Evolutionary conservation across 768 basidiomycete species (phyloP).

Genomic region (Cyclocybe cylindracea): DNA sequence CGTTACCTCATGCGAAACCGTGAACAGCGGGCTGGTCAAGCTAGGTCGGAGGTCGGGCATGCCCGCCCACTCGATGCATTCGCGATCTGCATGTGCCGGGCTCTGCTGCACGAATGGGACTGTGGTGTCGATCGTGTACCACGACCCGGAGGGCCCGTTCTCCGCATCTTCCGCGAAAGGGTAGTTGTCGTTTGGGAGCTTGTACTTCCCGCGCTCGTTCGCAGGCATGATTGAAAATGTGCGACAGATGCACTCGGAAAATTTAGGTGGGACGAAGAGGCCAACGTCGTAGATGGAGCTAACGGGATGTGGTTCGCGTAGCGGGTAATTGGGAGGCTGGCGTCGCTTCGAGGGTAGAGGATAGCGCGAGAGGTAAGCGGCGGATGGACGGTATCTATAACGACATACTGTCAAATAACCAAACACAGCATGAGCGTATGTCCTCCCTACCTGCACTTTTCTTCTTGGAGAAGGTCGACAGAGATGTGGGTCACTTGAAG

Average conservation of each 20-base stretch:
- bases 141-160: conserved; percentile 35
- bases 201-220: conserved; percentile 45
- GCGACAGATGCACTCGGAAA: conserved; percentile 26
- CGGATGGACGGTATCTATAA: conserved; percentile 41
- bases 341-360: conserved; percentile 54
- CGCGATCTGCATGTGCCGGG: conserved; percentile 21
- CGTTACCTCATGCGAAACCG: conserved; percentile 52
- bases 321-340: conserved; percentile 67
- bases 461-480: conserved; percentile 61
- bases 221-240: conserved; percentile 53
- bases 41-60: conserved; percentile 43
- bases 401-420: background rate
- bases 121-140: conserved; percentile 59
- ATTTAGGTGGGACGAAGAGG: conserved; percentile 28
- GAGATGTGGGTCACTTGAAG: conserved; percentile 59
- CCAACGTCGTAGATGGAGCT: conserved; percentile 52
- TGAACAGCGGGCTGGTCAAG: conserved; percentile 54
- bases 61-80: conserved; percentile 40
- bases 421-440: background rate
- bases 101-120: conserved; percentile 47
- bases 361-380: conserved; percentile 43
- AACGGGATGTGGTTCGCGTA: conserved; percentile 58
- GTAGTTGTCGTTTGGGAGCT: conserved; percentile 49
- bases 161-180: conserved; percentile 45
- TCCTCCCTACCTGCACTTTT: conserved; percentile 60